Evolutionary conservation across 768 basidiomycete species (phyloP).

Genomic region (Suillus alpinus): DNA sequence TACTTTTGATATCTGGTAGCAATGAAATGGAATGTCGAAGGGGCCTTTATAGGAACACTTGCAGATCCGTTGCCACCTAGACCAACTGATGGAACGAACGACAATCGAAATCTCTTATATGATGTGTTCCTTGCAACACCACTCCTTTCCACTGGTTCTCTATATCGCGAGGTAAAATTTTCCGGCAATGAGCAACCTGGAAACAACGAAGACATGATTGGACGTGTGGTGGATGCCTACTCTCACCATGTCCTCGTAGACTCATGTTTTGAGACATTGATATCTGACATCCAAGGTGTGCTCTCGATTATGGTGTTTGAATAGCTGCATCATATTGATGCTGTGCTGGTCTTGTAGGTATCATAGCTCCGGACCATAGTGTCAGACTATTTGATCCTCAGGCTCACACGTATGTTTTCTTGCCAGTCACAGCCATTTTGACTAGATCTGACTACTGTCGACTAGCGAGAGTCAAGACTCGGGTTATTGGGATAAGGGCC

Average conservation of each 20-base stretch:
- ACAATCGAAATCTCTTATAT: neutral
- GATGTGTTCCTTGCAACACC: neutral
- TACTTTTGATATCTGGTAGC: neutral
- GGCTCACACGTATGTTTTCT: no score
- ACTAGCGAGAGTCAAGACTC: no score
- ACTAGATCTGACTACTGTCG: no score
- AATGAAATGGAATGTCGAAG: neutral
- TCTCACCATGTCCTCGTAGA: conserved; percentile 20
- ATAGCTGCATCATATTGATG: no score
- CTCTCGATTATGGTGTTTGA: no score
- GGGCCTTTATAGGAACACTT: neutral
- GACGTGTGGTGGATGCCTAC: conserved; percentile 19
- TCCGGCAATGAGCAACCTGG: conserved; percentile 15
- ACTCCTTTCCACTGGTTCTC: neutral
- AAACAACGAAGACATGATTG: conserved; percentile 13
- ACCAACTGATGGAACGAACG: neutral
- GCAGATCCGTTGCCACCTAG: neutral
- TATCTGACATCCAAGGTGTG: neutral
- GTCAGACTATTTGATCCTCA: no score
- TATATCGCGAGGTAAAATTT: conserved; percentile 11
- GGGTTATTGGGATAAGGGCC: no score
- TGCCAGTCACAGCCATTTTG: no score
- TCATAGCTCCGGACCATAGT: no score
- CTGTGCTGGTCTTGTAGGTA: no score
- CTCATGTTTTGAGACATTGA: neutral